Evolutionary conservation across 2,329 filamentous ascomycete genomes (phyloP).

Genomic region (Hypoxylon sp.): DNA sequence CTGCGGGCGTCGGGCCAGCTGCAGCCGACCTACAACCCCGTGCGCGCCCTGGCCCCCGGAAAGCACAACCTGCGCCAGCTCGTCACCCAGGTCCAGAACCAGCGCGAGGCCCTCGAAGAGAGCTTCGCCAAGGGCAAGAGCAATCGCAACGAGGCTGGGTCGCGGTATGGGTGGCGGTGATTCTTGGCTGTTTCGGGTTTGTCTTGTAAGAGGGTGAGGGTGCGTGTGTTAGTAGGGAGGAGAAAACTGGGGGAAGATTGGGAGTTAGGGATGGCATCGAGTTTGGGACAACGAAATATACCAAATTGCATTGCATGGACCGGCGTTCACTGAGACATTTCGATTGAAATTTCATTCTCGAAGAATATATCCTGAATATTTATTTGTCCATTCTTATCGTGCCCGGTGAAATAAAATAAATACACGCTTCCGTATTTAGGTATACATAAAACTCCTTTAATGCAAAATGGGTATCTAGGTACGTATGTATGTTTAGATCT

Average conservation of each 20-base stretch:
- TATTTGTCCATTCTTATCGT: not conserved
- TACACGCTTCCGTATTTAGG: not conserved
- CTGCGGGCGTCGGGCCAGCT: constrained; percentile 78
- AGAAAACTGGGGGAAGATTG: not conserved
- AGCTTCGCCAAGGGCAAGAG: constrained; percentile 86
- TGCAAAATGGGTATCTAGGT: constrained; percentile 4
- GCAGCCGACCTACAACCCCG: constrained; percentile 80
- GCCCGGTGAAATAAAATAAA: constrained; percentile 11
- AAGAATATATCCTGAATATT: constrained; percentile 10
- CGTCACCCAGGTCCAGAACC: constrained; percentile 84
- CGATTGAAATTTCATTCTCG: not conserved
- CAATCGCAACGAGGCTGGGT: constrained; percentile 85
- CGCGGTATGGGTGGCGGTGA: constrained; percentile 83
- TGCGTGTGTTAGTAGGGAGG: not conserved
- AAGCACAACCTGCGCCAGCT: constrained; percentile 93
- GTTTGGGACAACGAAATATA: not conserved
- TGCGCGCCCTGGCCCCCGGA: constrained; percentile 84
- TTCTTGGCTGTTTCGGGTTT: not conserved
- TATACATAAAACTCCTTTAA: constrained; percentile 10
- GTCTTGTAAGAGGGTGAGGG: not conserved
- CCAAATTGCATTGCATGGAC: constrained; percentile 18
- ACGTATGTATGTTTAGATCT: not conserved
- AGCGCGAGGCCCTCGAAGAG: constrained; percentile 91
- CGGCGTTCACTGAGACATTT: constrained; percentile 14
- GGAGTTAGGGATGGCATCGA: constrained; percentile 4